Evolutionary conservation across 78 protist genomes (phyloP), one percentile per base, ranked within the genome.

Genomic region (Mantamonas sphyraenae): DNA sequence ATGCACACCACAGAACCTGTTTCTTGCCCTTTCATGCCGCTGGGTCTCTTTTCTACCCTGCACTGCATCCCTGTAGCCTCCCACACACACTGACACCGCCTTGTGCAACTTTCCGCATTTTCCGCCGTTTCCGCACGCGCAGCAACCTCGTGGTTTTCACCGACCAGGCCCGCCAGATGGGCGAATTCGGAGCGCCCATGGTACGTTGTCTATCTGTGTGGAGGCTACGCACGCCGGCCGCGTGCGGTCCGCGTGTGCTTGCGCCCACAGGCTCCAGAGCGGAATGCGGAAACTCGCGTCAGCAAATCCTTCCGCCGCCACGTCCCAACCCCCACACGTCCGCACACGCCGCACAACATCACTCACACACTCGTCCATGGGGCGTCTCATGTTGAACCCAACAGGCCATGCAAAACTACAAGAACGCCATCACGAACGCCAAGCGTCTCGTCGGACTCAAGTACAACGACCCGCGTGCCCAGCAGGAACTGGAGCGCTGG

Each of bases 361-460:
- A 26, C 10, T 61, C 16, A n/a, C 55, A 55, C 24, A 60, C 24
- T 43, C 53, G 43, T 53, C 65, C 1, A n/a, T 55, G 57, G 64
- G 66, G 76, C 71, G 65, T 26, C 51, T 66, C 40, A 66, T 35
- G 10, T 8, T 5, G 31, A 3, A 61, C 70, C 39, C 55, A 20
- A 16, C 51, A 30, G 82, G 43, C 28, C 72, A 67, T 53, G 19
- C 56, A 83, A 63, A 90, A 91, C 83, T 55, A 59, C 74, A 81
- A 81, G 79, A 88, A 91, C 83, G 90, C 98, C 33, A 51, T 83
- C 76, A 58, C 70, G 26, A 42, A 65, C 53, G 37, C 86, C 56
- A 92, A 92, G 80, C 77, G 82, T 26, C 71, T 88, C 40, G 43
- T 65, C 24, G 72, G 20, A n/a, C 35, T 58, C 64, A 14, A 53